Evolutionary conservation across 2,329 filamentous ascomycete species (phyloP).

Genomic region (Zasmidium cellare): DNA sequence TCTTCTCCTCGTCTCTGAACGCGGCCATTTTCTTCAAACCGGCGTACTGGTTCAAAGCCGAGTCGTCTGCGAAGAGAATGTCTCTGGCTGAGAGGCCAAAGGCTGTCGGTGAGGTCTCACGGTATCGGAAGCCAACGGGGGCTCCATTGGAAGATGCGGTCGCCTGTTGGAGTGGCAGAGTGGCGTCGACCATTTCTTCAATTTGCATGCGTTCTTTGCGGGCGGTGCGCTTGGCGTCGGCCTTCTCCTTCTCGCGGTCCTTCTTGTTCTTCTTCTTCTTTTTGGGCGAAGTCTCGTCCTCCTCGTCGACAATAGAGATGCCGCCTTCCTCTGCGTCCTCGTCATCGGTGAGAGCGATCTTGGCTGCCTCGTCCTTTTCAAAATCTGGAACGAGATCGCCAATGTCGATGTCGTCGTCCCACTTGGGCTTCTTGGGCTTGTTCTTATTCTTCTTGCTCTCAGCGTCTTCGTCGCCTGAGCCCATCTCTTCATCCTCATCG

Average conservation of each 20-base stretch:
- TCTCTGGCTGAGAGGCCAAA: constrained; percentile 89
- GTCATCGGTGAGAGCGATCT: constrained; percentile 58
- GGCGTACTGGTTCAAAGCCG: constrained; percentile 82
- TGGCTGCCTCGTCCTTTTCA: constrained; percentile 59
- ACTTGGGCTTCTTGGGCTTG: constrained; percentile 80
- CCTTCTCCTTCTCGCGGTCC: constrained; percentile 43
- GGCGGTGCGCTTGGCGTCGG: constrained; percentile 67
- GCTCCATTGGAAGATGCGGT: constrained; percentile 47
- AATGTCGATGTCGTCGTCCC: constrained; percentile 98
- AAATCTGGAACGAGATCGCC: constrained; percentile 88
- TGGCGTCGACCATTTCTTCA: constrained; percentile 80
- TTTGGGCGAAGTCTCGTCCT: constrained; percentile 50
- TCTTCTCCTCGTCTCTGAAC: constrained; percentile 86
- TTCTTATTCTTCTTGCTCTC: constrained; percentile 50
- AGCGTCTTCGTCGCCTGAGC: constrained; percentile 41
- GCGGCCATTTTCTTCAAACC: constrained; percentile 93
- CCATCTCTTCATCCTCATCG: constrained; percentile 53
- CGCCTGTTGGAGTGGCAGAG: constrained; percentile 71
- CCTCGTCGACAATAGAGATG: constrained; percentile 31
- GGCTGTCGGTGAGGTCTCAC: constrained; percentile 84
- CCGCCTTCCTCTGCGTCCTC: constrained; percentile 39
- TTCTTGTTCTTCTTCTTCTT: constrained; percentile 40
- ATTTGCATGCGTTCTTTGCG: constrained; percentile 80
- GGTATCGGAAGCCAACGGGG: constrained; percentile 74
- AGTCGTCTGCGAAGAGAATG: constrained; percentile 86